Evolutionary conservation across 805 yeast species (phyloP), one percentile per base, ranked within the genome.

Genomic region (Zygotorulaspora chibaensis): DNA sequence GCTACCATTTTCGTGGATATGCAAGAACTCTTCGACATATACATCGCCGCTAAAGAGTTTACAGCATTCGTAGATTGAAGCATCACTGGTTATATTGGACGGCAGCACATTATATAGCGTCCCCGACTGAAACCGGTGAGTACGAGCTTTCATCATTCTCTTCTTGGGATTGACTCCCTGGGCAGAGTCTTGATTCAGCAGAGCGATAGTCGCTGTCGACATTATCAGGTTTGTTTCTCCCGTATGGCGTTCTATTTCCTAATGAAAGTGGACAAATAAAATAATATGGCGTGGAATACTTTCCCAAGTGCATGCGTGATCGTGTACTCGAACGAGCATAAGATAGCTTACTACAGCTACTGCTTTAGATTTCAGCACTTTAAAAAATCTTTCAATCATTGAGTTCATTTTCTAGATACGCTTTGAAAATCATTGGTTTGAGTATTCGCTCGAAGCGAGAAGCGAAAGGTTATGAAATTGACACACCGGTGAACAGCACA

Each of bases 41-140:
- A 56, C 47, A 15, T 38, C 39, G 2, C 63, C 61, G 28, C 51
- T 38, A 39, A 57, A 58, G 13, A 58, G 33, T 25, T 42, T 29
- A 31, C 52, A 49, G 31, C 39, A 35, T 38, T 46, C 42, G 25
- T 25, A 40, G 12, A 25, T 28, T 38, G 39, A 34, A 3, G 45
- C 40, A 25, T 47, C 47, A 34, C 37, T 46, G 6, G 51, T 46
- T 9, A 45, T 33, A 18, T 42, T 42, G 12, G 55, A 45, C 38
- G 63, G 63, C 23, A 56, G 41, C 7, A 53, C 55, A 31, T 58
- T 58, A 39, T 51, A 53, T 16, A 58, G 35, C 31, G 17, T 33
- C 9, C 46, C 56, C n/a, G 49, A 15, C 9, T 33, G 38, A 31
- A 55, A 52, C 13, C 41, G 27, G 50, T 53, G 50, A 12, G 49